Evolutionary conservation across 2,329 filamentous ascomycete species (phyloP), one percentile per base, ranked within the genome.

Genomic region (Amesomyces nigricolor): DNA sequence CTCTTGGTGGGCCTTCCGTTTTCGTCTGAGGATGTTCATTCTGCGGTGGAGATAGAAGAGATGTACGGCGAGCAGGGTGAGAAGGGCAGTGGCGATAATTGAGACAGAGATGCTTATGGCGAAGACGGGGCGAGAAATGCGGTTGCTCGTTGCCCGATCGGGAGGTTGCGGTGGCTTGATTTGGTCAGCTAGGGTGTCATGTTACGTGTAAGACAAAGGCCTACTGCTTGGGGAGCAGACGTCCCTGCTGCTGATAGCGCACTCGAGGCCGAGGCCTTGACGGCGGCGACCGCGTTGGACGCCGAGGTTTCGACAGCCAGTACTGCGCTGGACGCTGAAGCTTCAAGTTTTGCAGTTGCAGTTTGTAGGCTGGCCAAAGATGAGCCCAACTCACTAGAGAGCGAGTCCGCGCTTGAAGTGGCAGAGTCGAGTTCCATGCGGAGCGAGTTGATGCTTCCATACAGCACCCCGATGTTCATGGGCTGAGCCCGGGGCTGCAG

Each of bases 71-170:
- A 70, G 53, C n/a, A 72, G 62, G 2, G 68, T 67, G 19, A 72
- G 60, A 11, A 72, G 52, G 3, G 66, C 61, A 1, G 69, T 69
- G 2, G 68, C 70, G 35, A 71, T 65, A 9, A 69, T 67, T 37
- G 68, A 68, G 19, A 60, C 66, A 17, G 68, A 64, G 11, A 72
- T 67, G 7, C 68, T 67, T 7, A 71, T 52, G 19, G 68, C 65
- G 10, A 63, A 63, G 53, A 68, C 62, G 1, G 65, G 67, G 10
- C 64, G 63, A 1, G 68, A 68, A 2, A 70, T 59, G 9, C 26
- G 3, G 5, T 19, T 4, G 17, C 13, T 17, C 48, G 39, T 51
- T 6, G 5, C 29, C 14, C 22, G 14, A 32, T 26, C 22, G 45
- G 52, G 22, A 17, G 47, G 44, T 56, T 56, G 22, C 4, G 22